Percentiles rank a stretch among this genome's conserved stretches.
Evolutionary conservation across 345 rosid genomes (phyloP).

Genomic region (Populus davidiana): DNA sequence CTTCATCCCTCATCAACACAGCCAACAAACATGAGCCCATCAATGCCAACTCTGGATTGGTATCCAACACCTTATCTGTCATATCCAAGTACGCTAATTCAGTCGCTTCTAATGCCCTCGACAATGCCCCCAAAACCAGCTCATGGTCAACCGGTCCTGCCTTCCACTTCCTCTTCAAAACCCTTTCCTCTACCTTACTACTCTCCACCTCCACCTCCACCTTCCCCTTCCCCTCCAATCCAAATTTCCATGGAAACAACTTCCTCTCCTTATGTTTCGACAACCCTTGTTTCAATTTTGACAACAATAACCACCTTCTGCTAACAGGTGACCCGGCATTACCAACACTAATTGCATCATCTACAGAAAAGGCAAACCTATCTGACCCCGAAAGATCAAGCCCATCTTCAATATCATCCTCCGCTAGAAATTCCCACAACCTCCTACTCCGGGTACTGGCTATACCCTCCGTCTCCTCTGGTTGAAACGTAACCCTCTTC

Average conservation of each 20-base stretch:
- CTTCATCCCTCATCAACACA: constrained; percentile 92
- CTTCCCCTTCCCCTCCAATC: constrained; percentile 59
- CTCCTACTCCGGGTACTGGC: constrained; percentile 39
- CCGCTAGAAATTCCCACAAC: constrained; percentile 83
- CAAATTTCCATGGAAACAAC: constrained; percentile 77
- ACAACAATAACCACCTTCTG: constrained; percentile 76
- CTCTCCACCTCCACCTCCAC: constrained; percentile 41
- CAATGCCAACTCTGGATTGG: constrained; percentile 91
- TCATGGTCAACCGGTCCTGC: constrained; percentile 79
- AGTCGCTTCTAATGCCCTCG: constrained; percentile 71
- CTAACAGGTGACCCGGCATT: constrained; percentile 62
- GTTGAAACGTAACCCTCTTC: constrained; percentile 54
- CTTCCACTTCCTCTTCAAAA: constrained; percentile 59
- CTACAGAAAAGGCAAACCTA: constrained; percentile 85
- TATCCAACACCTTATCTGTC: constrained; percentile 84
- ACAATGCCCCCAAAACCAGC: constrained; percentile 75
- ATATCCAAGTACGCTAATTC: constrained; percentile 85
- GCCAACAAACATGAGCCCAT: constrained; percentile 97
- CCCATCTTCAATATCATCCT: constrained; percentile 80
- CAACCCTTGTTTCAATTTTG: constrained; percentile 80
- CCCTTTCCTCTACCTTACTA: constrained; percentile 49
- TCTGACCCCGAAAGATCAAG: constrained; percentile 93
- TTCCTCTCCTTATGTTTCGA: constrained; percentile 64
- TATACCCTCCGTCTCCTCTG: constrained; percentile 53
- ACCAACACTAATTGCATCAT: constrained; percentile 63